Evolutionary conservation across 495 filamentous ascomycete genomes (phyloP).

Genomic region (Xylaria intraflava): DNA sequence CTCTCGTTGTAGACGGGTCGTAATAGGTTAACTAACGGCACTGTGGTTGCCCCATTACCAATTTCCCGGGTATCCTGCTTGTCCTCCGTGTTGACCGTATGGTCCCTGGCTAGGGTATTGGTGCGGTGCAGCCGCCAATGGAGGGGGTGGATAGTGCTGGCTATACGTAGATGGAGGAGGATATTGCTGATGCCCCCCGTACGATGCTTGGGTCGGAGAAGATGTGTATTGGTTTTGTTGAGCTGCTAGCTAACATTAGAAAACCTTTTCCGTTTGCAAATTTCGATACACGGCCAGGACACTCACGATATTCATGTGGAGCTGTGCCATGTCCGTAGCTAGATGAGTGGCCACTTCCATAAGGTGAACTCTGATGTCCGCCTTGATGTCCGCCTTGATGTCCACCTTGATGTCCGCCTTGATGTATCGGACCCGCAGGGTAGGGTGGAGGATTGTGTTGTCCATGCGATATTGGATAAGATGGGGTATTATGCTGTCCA

Average conservation of each 20-base stretch:
- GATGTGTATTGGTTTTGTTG: slow-evolving; percentile 20
- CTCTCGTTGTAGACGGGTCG: background rate
- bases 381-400: too few relatives aligned
- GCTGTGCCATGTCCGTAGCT: slow-evolving; percentile 22
- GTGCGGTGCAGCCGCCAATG: slow-evolving; percentile 19
- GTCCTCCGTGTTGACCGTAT: slow-evolving; percentile 29
- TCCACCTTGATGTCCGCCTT: slow-evolving; percentile 21
- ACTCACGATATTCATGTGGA: slow-evolving; percentile 24
- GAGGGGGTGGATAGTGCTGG: slow-evolving; percentile 23
- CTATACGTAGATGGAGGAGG: slow-evolving; percentile 26
- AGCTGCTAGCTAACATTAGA: slow-evolving; percentile 12
- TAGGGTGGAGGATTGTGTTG: slow-evolving; percentile 2
- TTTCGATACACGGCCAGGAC: background rate
- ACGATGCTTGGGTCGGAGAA: slow-evolving; percentile 22
- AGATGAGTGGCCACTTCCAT: slow-evolving; percentile 16
- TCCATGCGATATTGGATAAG: background rate
- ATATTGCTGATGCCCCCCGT: slow-evolving; percentile 24
- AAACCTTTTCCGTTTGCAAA: background rate
- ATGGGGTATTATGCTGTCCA: background rate
- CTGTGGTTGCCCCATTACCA: slow-evolving; percentile 12
- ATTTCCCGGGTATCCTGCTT: slow-evolving; percentile 26
- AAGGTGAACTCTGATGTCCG: slow-evolving; percentile 21
- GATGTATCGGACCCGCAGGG: slow-evolving; percentile 15
- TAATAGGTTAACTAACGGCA: background rate
- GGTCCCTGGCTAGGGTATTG: slow-evolving; percentile 26